These are phyloP conservation scores for Neonectria magnoliae DNA, from an alignment of 2,329 filamentous ascomycete species.

Conservation along the genomic window DNA sequence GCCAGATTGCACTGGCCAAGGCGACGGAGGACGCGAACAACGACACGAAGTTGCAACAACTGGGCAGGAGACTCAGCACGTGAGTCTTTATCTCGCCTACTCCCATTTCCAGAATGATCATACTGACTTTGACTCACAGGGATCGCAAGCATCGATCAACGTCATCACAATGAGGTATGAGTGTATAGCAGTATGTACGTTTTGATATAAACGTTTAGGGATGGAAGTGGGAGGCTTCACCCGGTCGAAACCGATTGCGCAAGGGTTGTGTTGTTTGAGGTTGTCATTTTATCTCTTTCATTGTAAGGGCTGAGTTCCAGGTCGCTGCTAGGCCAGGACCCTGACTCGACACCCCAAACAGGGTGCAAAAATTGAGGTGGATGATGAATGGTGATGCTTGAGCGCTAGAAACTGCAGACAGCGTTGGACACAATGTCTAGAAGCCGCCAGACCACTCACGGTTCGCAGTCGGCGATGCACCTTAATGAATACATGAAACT, in stretches of 20 bases:
- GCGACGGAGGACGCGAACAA: constrained; percentile 91
- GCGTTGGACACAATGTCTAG: constrained; percentile 37
- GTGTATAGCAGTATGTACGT: constrained; percentile 41
- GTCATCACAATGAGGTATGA: constrained; percentile 37
- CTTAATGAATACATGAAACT: constrained; percentile 45
- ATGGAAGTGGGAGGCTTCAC: constrained; percentile 30
- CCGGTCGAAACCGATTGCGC: constrained; percentile 27
- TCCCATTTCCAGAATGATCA: neutral
- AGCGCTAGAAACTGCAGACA: constrained; percentile 37
- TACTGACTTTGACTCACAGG: constrained; percentile 30
- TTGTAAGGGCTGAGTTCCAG: constrained; percentile 31
- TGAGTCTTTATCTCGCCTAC: constrained; percentile 51
- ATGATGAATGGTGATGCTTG: constrained; percentile 32
- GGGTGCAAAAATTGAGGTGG: constrained; percentile 34
- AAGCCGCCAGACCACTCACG: constrained; percentile 32
- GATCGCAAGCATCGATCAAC: constrained; percentile 44
- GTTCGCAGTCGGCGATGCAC: constrained; percentile 39
- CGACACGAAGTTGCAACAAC: constrained; percentile 84
- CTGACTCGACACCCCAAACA: constrained; percentile 21
- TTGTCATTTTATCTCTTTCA: constrained; percentile 33
- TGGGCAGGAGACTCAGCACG: constrained; percentile 96
- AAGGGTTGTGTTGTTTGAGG: constrained; percentile 31
- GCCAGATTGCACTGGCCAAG: constrained; percentile 84
- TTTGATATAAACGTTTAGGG: constrained; percentile 33
- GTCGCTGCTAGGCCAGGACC: constrained; percentile 24